Percentiles rank a stretch among this genome's conserved stretches.
phyloP scores from a whole-genome alignment of 352 stramenopile species.

The Pythium volutum region DNA sequence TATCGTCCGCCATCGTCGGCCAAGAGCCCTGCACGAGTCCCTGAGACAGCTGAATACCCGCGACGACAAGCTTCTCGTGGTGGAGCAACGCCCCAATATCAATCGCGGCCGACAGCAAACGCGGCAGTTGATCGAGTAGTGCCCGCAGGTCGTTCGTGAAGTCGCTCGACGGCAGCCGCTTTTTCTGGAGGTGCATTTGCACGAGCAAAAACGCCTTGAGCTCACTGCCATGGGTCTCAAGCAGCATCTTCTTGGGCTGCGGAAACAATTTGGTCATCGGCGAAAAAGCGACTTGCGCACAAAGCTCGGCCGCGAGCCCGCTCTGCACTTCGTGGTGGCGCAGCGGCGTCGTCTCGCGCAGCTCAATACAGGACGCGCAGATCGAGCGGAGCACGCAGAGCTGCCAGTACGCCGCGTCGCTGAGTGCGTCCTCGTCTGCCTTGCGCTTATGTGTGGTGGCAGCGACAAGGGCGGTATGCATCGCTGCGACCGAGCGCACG shows the following conservation, averaged over 20 bases:
- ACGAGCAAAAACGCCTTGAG: constrained; percentile 90
- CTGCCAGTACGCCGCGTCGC: constrained; percentile 21
- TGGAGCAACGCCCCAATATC: constrained; percentile 81
- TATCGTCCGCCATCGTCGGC: constrained; percentile 18
- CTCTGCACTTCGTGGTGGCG: constrained; percentile 97
- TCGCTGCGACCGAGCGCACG: constrained; percentile 82
- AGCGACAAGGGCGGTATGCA: constrained; percentile 44
- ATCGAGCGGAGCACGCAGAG: constrained; percentile 41
- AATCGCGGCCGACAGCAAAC: constrained; percentile 93
- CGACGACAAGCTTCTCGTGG: constrained; percentile 45
- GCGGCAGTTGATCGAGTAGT: constrained; percentile 94
- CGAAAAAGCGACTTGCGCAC: constrained; percentile 54
- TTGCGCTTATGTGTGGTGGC: constrained; percentile 24
- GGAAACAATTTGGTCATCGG: constrained; percentile 56
- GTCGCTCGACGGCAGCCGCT: constrained; percentile 95
- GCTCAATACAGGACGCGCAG: constrained; percentile 86
- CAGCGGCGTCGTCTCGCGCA: constrained; percentile 93
- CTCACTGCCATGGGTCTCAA: constrained; percentile 76
- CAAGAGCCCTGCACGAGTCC: constrained; percentile 53
- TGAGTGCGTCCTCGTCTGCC: background rate
- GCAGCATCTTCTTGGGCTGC: constrained; percentile 47
- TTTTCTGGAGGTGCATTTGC: constrained; percentile 93
- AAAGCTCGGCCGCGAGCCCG: constrained; percentile 50
- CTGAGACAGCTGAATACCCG: constrained; percentile 53
- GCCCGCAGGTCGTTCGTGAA: constrained; percentile 97